phyloP scores from a whole-genome alignment of 1,284 basidiomycete genomes.

The Spongiforma sp. region DNA sequence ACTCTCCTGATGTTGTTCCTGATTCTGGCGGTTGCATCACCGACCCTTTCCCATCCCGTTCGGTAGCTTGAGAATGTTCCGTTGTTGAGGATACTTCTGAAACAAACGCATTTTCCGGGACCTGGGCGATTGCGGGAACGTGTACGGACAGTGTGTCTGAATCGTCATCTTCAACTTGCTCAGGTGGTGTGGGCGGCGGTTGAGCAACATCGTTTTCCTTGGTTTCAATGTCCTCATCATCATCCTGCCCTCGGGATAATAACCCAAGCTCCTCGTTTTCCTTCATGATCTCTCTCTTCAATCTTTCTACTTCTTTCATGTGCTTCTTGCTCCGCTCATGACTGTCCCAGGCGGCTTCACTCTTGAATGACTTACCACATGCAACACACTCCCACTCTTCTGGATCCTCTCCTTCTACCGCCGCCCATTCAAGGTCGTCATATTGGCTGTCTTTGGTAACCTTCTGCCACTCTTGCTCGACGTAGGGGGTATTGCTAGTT shows the following conservation, averaged over 20 bases:
- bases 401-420: conserved; percentile 69
- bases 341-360: conserved; percentile 94
- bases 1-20: conserved; percentile 54
- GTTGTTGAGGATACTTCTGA: conserved; percentile 9
- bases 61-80: conserved; percentile 1
- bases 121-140: not conserved
- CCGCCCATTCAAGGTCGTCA: conserved; percentile 72
- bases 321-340: conserved; percentile 98
- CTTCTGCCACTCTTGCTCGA: conserved; percentile 88
- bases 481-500: conserved; percentile 46
- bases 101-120: not conserved
- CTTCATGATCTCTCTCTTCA: conserved; percentile 75
- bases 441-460: conserved; percentile 48
- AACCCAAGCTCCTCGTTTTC: conserved; percentile 75
- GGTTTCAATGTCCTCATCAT: conserved; percentile 29
- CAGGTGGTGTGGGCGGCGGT: conserved; percentile 18
- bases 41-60: conserved; percentile 1
- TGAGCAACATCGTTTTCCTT: conserved; percentile 18
- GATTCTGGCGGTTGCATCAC: conserved; percentile 16
- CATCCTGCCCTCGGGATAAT: conserved; percentile 32
- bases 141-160: conserved; percentile 7
- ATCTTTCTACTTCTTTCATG: conserved; percentile 81
- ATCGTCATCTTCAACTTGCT: conserved; percentile 27
- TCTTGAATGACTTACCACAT: conserved; percentile 90
- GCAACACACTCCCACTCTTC: conserved; percentile 97